Percentiles rank a stretch among this genome's conserved stretches.
Conservation (phyloP, 164 flowering plant genomes). For the Aristolochia californica region DNA sequence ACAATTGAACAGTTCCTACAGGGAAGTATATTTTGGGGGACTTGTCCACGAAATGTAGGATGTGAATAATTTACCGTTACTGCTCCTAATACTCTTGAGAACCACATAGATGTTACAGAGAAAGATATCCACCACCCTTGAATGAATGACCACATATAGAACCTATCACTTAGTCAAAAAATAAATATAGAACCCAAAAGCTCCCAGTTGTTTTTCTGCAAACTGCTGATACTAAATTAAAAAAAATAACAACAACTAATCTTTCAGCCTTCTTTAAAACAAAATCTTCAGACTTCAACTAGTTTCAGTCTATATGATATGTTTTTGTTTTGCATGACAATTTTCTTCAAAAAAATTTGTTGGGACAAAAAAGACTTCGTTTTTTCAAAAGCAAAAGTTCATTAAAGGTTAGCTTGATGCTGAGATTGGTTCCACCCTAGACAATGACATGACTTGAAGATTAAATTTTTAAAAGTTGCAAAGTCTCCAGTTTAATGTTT, state of each 20-base stretch:
- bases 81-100: not conserved
- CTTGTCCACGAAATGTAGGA: not conserved
- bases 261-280: no score
- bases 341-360: no score
- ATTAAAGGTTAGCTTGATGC: no score
- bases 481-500: not conserved
- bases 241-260: not conserved
- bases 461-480: not conserved
- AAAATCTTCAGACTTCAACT: no score
- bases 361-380: no score
- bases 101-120: not conserved
- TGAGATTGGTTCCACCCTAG: no score
- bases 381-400: no score
- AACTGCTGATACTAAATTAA: not conserved
- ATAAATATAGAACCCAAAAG: not conserved
- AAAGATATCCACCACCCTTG: not conserved
- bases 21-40: not conserved
- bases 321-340: no score
- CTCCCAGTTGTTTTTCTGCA: no score
- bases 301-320: no score
- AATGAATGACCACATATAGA: no score
- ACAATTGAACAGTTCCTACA: not conserved
- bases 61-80: not conserved
- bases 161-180: no score
- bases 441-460: not conserved